phyloP scores from a whole-genome alignment of 2,329 filamentous ascomycete species.

The Fusarium subglutinans region DNA sequence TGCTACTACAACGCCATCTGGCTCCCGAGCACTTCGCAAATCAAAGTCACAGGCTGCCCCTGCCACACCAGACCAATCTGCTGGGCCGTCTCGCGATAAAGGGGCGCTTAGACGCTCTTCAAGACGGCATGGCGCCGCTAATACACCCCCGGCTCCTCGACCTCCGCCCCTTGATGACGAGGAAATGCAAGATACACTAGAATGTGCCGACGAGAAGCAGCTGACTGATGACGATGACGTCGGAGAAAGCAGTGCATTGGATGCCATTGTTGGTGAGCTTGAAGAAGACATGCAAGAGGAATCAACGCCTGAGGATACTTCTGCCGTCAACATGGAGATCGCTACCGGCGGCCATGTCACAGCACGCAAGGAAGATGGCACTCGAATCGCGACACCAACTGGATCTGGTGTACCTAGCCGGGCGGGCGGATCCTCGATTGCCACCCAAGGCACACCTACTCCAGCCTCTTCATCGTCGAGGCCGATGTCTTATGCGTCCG shows the following conservation, averaged over 20 bases:
- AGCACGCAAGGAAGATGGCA: slow-evolving; percentile 91
- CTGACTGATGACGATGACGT: slow-evolving; percentile 76
- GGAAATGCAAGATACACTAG: slow-evolving; percentile 74
- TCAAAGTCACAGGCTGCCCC: slow-evolving; percentile 60
- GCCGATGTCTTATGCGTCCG: slow-evolving; percentile 84
- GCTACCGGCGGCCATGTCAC: slow-evolving; percentile 88
- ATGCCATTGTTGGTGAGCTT: slow-evolving; percentile 89
- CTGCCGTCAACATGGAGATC: slow-evolving; percentile 91
- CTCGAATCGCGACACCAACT: slow-evolving; percentile 82
- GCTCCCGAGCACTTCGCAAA: slow-evolving; percentile 56
- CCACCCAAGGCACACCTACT: slow-evolving; percentile 56
- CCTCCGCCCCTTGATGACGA: slow-evolving; percentile 68
- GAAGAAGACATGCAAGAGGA: slow-evolving; percentile 84
- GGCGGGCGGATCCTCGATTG: slow-evolving; percentile 52
- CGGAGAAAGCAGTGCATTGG: slow-evolving; percentile 74
- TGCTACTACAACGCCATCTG: slow-evolving; percentile 52
- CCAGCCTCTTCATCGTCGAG: slow-evolving; percentile 67
- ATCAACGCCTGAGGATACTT: slow-evolving; percentile 71
- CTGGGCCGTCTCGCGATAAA: slow-evolving; percentile 67
- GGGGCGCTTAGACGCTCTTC: slow-evolving; percentile 68
- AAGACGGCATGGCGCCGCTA: slow-evolving; percentile 65
- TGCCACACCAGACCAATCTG: slow-evolving; percentile 55
- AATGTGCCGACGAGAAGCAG: slow-evolving; percentile 93
- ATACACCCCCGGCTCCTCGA: slow-evolving; percentile 60
- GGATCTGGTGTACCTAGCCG: slow-evolving; percentile 58